Evolutionary conservation across 768 basidiomycete genomes (phyloP).

Genomic region (Macrolepiota fuliginosa): DNA sequence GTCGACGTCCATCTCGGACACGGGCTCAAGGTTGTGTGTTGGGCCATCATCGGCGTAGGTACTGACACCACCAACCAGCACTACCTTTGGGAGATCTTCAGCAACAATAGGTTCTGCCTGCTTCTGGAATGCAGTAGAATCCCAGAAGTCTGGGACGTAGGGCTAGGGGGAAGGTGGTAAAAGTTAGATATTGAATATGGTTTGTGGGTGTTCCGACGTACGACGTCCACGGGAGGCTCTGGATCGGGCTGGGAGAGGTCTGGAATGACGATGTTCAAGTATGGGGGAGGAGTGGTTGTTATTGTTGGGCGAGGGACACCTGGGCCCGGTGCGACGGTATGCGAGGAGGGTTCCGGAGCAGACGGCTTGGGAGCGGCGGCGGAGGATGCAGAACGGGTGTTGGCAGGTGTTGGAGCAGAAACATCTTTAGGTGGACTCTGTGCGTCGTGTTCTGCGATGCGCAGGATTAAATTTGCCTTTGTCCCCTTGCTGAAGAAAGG

Average conservation of each 20-base stretch:
- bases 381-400: conserved; percentile 16
- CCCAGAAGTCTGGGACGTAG: conserved; percentile 45
- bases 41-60: conserved; percentile 36
- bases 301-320: conserved; percentile 18
- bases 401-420: conserved; percentile 20
- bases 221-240: conserved; percentile 52
- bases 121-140: conserved; percentile 25
- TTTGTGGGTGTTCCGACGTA: conserved; percentile 34
- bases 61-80: conserved; percentile 39
- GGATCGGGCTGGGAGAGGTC: conserved; percentile 44
- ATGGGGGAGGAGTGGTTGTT: conserved; percentile 30
- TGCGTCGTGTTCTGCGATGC: conserved; percentile 51
- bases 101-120: conserved; percentile 16
- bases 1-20: conserved; percentile 1
- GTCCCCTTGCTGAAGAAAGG: conserved; percentile 46
- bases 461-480: conserved; percentile 53
- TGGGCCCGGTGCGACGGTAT: conserved; percentile 20
- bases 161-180: conserved; percentile 34
- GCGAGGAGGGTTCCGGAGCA: neutral
- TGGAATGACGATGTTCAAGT: conserved; percentile 53
- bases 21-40: conserved; percentile 29
- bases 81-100: conserved; percentile 37
- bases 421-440: conserved; percentile 21
- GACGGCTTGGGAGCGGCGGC: neutral
- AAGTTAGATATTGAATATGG: conserved; percentile 21